Conservation (phyloP, 306 rosid species). For the Cucurbita moschata region DNA sequence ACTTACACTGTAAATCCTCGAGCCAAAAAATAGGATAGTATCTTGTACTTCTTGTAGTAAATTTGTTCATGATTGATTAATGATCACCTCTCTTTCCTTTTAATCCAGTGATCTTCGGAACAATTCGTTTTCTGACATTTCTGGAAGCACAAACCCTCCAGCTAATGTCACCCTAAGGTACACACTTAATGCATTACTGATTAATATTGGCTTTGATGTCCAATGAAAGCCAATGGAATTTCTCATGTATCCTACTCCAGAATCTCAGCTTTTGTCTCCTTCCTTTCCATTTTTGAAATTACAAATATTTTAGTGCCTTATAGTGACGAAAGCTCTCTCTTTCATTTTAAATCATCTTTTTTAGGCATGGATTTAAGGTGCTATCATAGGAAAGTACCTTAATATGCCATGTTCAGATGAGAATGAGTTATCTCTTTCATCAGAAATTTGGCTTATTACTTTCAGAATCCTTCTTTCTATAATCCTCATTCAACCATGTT, state of each 20-base stretch:
- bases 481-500: conserved; percentile 6
- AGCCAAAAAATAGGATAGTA: neutral
- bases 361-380: neutral
- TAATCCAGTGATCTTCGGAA: conserved; percentile 52
- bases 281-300: neutral
- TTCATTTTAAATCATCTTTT: neutral
- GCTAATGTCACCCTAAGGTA: conserved; percentile 66
- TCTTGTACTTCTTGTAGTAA: neutral
- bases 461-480: neutral
- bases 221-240: neutral
- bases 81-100: neutral
- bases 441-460: neutral
- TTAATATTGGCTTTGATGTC: neutral
- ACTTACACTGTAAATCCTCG: conserved; percentile 38
- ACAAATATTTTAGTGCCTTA: neutral
- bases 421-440: neutral
- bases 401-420: neutral
- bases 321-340: neutral
- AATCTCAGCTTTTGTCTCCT: neutral
- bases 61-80: neutral
- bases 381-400: neutral
- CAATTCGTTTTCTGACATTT: conserved; percentile 33
- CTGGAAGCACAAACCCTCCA: conserved; percentile 33
- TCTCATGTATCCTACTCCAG: neutral
- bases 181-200: conserved; percentile 2